Percentiles rank a stretch among this genome's conserved stretches.
phyloP scores from a whole-genome alignment of 176 grass and related monocot genomes.

The Otatea glauca region DNA sequence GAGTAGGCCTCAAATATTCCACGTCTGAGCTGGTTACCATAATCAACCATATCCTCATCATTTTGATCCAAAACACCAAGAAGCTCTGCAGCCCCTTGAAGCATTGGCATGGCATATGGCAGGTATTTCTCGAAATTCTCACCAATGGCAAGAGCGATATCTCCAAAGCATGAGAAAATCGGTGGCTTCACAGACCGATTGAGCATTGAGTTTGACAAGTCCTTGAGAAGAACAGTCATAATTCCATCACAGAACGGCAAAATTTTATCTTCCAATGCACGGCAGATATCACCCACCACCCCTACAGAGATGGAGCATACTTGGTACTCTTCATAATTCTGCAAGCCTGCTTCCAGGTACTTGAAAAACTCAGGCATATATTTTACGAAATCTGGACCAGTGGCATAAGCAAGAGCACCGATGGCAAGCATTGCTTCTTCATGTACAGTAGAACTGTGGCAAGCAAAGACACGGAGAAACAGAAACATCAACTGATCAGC shows the following conservation, averaged over 20 bases:
- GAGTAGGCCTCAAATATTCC: slow-evolving; percentile 94
- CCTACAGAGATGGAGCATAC: slow-evolving; percentile 89
- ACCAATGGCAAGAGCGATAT: slow-evolving; percentile 90
- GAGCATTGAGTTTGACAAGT: slow-evolving; percentile 79
- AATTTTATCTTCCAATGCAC: slow-evolving; percentile 83
- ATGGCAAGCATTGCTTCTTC: slow-evolving; percentile 96
- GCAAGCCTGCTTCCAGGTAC: slow-evolving; percentile 79
- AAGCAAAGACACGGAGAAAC: slow-evolving; percentile 81
- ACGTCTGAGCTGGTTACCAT: slow-evolving; percentile 75
- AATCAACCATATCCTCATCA: slow-evolving; percentile 88
- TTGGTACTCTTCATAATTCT: slow-evolving; percentile 91
- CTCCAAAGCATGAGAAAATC: slow-evolving; percentile 87
- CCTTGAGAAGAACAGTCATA: slow-evolving; percentile 86
- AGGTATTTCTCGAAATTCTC: slow-evolving; percentile 91
- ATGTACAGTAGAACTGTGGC: slow-evolving; percentile 79
- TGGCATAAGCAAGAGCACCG: slow-evolving; percentile 90
- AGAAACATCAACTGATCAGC: slow-evolving; percentile 84
- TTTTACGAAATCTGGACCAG: slow-evolving; percentile 80
- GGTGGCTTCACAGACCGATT: slow-evolving; percentile 82
- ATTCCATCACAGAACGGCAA: slow-evolving; percentile 88
- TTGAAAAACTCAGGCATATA: slow-evolving; percentile 86
- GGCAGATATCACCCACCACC: slow-evolving; percentile 86
- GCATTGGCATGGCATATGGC: slow-evolving; percentile 77
- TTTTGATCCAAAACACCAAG: slow-evolving; percentile 63
- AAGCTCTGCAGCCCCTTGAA: slow-evolving; percentile 79